Percentiles rank a stretch among this genome's conserved stretches.
These are phyloP conservation scores for Phoma sp. DNA, from an alignment of 2,329 filamentous ascomycete species.

Conservation along the genomic window DNA sequence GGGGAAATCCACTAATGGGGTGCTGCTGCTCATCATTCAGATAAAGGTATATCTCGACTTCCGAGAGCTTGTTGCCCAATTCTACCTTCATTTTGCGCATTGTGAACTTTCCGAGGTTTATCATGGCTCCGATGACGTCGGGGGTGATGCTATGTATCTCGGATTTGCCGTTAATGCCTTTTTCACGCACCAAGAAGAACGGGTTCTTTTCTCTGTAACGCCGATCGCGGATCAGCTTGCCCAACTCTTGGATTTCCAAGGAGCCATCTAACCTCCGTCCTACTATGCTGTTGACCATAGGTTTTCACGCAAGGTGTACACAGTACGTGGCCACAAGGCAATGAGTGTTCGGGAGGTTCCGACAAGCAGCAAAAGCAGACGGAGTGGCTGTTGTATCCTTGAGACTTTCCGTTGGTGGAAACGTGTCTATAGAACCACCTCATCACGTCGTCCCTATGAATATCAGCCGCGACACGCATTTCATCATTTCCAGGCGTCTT, in stretches of 20 bases:
- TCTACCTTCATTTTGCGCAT: background rate
- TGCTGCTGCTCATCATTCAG: background rate
- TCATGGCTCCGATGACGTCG: background rate
- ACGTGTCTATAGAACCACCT: background rate
- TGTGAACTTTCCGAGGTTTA: background rate
- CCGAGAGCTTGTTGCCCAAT: background rate
- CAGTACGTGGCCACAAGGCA: conserved; percentile 56
- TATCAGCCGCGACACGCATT: too few relatives aligned
- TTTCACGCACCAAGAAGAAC: background rate
- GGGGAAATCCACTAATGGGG: background rate
- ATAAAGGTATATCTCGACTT: background rate
- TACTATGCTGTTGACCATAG: too few relatives aligned
- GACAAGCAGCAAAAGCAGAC: conserved; percentile 57
- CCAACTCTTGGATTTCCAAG: background rate
- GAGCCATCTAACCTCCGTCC: background rate
- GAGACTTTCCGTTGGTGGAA: conserved; percentile 2
- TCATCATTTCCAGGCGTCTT: too few relatives aligned
- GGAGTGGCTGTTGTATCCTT: conserved; percentile 48
- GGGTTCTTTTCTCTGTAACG: background rate
- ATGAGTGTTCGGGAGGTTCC: conserved; percentile 51
- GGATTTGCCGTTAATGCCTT: background rate
- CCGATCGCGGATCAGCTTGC: background rate
- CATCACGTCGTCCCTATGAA: too few relatives aligned
- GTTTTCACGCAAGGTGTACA: conserved; percentile 47
- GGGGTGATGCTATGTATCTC: background rate